Evolutionary conservation across 257 asterid species (phyloP), one percentile per base, ranked within the genome.

Genomic region (Nicotiana noctiflora): DNA sequence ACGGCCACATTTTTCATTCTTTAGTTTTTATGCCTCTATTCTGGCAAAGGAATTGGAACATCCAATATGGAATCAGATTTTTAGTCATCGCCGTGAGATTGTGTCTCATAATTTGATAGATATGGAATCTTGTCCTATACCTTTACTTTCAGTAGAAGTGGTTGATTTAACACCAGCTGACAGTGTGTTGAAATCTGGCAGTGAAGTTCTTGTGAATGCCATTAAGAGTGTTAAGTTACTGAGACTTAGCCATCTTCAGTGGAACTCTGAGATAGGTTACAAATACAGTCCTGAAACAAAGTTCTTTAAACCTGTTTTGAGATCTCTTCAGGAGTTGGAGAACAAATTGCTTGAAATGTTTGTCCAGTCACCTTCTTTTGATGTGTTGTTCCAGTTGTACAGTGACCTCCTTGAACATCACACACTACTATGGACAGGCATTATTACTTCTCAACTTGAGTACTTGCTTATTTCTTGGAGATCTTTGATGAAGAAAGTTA

Each of bases 341-440:
- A 83, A 87, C 81, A 87, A 86, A 85, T 85, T 96, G 81, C 96
- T 96, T 17, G 89, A 88, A 68, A 84, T 84, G 81, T 86, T 96
- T 79, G 88, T 85, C 25, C 89, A 82, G 72, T 87, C 95, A 2
- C 85, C 88, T 79, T 87, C 88, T 78, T 90, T 90, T 89, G 93
- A 90, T 84, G 86, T 75, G 62, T 86, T 88, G 68, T 91, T 92
- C 25, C 82, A 80, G 80, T 83, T 86, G 31, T 96, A 89, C 62
- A 78, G 78, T 27, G 86, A 88, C 40, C 97, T 94, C 79, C 89
- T 96, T 83, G 97, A 91, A 67, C 92, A 92, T 89, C 99, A 93
- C 86, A 81, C 75, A 29, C 90, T 89, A 84, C 88, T 93, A 56
- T 96, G 98, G 98, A 85, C 86, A 53, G 86, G 93, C 70, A 81